Evolutionary conservation across 805 yeast species (phyloP).

Genomic region (Metschnikowia chrysomelidarum): DNA sequence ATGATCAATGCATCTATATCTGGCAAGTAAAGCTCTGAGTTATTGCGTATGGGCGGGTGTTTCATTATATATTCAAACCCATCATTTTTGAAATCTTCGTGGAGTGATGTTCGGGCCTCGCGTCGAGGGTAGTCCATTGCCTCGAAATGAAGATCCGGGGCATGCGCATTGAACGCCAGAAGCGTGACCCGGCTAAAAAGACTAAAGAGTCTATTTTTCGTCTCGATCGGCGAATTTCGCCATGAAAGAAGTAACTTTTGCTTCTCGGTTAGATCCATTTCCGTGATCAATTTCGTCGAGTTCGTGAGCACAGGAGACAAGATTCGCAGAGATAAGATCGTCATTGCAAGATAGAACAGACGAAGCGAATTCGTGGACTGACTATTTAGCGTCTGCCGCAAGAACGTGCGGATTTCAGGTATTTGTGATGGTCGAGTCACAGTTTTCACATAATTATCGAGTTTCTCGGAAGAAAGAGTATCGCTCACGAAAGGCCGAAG

Average conservation of each 20-base stretch:
- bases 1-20: conserved; percentile 45
- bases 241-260: conserved; percentile 34
- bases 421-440: conserved; percentile 28
- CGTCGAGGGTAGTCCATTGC: conserved; percentile 40
- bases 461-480: conserved; percentile 26
- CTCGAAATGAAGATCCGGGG: conserved; percentile 32
- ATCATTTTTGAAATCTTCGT: conserved; percentile 25
- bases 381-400: conserved; percentile 16
- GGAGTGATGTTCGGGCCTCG: conserved; percentile 29
- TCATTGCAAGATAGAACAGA: conserved; percentile 25
- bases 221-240: conserved; percentile 40
- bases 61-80: conserved; percentile 29
- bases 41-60: conserved; percentile 28
- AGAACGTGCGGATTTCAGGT: conserved; percentile 25
- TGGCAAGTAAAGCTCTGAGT: conserved; percentile 33
- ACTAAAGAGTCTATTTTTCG: conserved; percentile 34
- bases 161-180: conserved; percentile 25
- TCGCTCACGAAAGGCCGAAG: conserved; percentile 26
- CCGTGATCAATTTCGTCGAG: conserved; percentile 32
- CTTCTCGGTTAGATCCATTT: conserved; percentile 36
- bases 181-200: conserved; percentile 27
- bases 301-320: conserved; percentile 31
- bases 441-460: conserved; percentile 26
- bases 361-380: conserved; percentile 20
- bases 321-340: conserved; percentile 29